phyloP scores from a whole-genome alignment of 257 asterid genomes.

The Salvia hispanica region DNA sequence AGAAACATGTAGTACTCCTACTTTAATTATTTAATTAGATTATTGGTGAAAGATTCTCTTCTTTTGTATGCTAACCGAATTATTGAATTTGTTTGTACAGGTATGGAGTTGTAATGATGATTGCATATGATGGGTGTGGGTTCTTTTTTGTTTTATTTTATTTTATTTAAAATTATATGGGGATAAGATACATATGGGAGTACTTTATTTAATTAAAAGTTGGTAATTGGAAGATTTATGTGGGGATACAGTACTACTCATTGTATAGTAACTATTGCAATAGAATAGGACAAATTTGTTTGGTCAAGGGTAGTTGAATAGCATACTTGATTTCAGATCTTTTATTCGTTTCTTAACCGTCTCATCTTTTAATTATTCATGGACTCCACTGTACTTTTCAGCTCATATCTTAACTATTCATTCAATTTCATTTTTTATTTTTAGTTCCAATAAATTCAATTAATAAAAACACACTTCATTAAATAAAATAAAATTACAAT shows the following conservation, averaged over 20 bases:
- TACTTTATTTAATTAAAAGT: not conserved
- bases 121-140: constrained; percentile 32
- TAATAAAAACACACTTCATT: too few relatives aligned
- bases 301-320: constrained; percentile 13
- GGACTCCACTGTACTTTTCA: too few relatives aligned
- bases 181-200: too few relatives aligned
- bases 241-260: constrained; percentile 3
- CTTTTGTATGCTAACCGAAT: not conserved
- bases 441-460: too few relatives aligned
- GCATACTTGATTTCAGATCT: too few relatives aligned
- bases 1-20: too few relatives aligned
- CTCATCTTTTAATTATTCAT: too few relatives aligned
- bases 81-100: constrained; percentile 29
- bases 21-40: not conserved
- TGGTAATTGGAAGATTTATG: constrained; percentile 17
- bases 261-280: not conserved
- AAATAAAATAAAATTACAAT: too few relatives aligned
- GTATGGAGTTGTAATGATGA: constrained; percentile 33
- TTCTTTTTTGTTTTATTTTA: not conserved
- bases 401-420: too few relatives aligned
- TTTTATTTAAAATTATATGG: not conserved
- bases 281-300: constrained; percentile 30
- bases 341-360: too few relatives aligned
- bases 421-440: too few relatives aligned
- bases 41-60: constrained; percentile 16